These are phyloP conservation scores for Verbascum thapsus DNA, from an alignment of 257 asterid genomes.

Conservation along the genomic window DNA sequence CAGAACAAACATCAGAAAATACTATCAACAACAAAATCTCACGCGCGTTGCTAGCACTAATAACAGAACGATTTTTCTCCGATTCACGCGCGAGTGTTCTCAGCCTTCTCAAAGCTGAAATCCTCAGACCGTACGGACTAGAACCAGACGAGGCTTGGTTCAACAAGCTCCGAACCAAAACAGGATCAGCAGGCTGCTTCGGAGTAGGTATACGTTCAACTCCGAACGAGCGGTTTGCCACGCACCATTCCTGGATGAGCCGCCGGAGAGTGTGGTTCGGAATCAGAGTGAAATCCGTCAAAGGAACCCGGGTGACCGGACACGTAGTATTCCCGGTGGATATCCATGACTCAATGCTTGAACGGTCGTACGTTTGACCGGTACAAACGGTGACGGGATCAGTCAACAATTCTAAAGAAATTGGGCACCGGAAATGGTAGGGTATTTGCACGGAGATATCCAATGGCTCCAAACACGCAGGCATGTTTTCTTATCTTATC, in stretches of 20 bases:
- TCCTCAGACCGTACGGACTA: constrained; percentile 31
- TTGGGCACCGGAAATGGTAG: constrained; percentile 65
- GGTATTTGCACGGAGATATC: constrained; percentile 62
- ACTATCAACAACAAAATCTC: constrained; percentile 44
- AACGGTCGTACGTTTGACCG: constrained; percentile 69
- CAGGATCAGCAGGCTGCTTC: constrained; percentile 69
- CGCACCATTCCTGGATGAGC: constrained; percentile 75
- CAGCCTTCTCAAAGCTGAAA: constrained; percentile 51
- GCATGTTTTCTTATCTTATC: constrained; percentile 41
- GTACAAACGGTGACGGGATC: constrained; percentile 72
- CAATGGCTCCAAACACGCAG: constrained; percentile 54
- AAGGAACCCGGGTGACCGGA: constrained; percentile 55
- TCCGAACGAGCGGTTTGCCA: constrained; percentile 61
- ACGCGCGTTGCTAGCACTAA: constrained; percentile 40
- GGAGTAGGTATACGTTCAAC: constrained; percentile 75
- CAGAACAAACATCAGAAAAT: constrained; percentile 30
- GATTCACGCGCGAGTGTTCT: constrained; percentile 61
- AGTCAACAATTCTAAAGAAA: constrained; percentile 61
- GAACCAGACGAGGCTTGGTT: constrained; percentile 46
- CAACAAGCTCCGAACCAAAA: constrained; percentile 49
- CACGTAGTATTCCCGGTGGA: constrained; percentile 73
- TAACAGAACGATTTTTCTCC: constrained; percentile 59
- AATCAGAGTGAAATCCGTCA: constrained; percentile 55
- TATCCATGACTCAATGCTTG: constrained; percentile 71
- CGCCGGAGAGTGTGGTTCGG: constrained; percentile 73